Conservation (phyloP, 352 stramenopile genomes). For the Phytophthora litchii region DNA sequence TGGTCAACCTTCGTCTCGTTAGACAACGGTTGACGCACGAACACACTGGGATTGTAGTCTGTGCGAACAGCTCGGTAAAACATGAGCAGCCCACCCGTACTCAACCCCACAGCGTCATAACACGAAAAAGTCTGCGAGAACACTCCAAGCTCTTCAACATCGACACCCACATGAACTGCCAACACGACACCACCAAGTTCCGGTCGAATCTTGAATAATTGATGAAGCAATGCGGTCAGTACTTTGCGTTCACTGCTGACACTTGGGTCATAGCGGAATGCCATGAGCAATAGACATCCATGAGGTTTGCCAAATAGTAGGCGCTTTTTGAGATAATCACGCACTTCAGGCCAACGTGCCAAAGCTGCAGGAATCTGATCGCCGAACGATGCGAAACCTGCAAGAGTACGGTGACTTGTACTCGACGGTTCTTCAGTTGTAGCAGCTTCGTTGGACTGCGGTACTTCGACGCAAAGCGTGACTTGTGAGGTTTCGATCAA, state of each 20-base stretch:
- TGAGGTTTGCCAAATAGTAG: slow-evolving; percentile 52
- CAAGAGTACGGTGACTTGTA: slow-evolving; percentile 14
- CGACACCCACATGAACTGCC: slow-evolving; percentile 51
- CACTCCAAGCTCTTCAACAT: slow-evolving; percentile 59
- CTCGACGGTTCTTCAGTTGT: background rate
- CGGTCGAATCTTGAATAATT: slow-evolving; percentile 44
- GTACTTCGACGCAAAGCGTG: slow-evolving; percentile 47
- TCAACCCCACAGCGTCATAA: slow-evolving; percentile 53
- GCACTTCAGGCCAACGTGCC: slow-evolving; percentile 59
- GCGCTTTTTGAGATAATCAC: slow-evolving; percentile 69
- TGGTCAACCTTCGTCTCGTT: slow-evolving; percentile 29
- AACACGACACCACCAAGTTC: slow-evolving; percentile 61
- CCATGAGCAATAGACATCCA: slow-evolving; percentile 59
- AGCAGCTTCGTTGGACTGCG: background rate
- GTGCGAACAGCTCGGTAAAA: slow-evolving; percentile 64
- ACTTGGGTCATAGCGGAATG: slow-evolving; percentile 46
- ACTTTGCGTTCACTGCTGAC: slow-evolving; percentile 35
- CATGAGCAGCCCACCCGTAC: slow-evolving; percentile 47
- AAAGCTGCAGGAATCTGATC: slow-evolving; percentile 54
- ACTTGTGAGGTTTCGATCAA: slow-evolving; percentile 69
- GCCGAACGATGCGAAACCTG: slow-evolving; percentile 72
- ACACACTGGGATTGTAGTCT: slow-evolving; percentile 52
- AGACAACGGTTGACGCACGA: slow-evolving; percentile 29
- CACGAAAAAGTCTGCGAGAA: slow-evolving; percentile 69
- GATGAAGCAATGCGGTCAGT: slow-evolving; percentile 35